These are phyloP conservation scores for Talaromyces atroroseus DNA, from an alignment of 2,329 filamentous ascomycete species.

Conservation along the genomic window DNA sequence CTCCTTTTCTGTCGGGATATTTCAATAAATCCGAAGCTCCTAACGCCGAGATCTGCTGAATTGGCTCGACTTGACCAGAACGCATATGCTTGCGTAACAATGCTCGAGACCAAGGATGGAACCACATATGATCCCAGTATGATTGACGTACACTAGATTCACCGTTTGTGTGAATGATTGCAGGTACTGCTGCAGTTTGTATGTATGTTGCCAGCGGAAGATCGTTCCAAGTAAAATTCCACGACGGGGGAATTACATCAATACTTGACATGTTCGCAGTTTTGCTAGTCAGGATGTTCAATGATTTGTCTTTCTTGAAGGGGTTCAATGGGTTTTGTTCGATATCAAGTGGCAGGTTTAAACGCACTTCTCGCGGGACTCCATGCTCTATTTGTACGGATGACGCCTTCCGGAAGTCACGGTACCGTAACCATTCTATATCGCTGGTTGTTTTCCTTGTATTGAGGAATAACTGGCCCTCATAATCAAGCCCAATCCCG, in stretches of 20 bases:
- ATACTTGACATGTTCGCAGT: conserved; percentile 34
- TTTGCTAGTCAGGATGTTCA: conserved; percentile 22
- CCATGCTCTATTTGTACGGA: conserved; percentile 30
- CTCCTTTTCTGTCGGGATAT: conserved; percentile 47
- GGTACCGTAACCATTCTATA: conserved; percentile 38
- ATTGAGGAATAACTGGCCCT: conserved; percentile 47
- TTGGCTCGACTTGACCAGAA: conserved; percentile 36
- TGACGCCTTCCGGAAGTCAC: conserved; percentile 33
- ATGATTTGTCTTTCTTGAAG: conserved; percentile 27
- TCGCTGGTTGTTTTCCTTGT: conserved; percentile 36
- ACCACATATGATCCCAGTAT: conserved; percentile 48
- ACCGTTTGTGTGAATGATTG: conserved; percentile 38
- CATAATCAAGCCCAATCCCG: conserved; percentile 49
- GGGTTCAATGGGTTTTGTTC: conserved; percentile 27
- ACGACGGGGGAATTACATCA: conserved; percentile 39
- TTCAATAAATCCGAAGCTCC: conserved; percentile 48
- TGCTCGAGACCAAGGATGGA: conserved; percentile 42
- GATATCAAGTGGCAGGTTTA: conserved; percentile 36
- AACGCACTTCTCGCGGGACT: conserved; percentile 33
- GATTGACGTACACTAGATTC: conserved; percentile 25
- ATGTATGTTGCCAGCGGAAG: conserved; percentile 45
- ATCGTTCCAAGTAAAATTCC: conserved; percentile 37
- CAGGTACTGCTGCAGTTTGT: conserved; percentile 43
- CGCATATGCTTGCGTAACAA: conserved; percentile 47
- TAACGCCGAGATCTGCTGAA: conserved; percentile 38